These are phyloP conservation scores for Prunus campanulata DNA, from an alignment of 306 rosid genomes.

Conservation along the genomic window DNA sequence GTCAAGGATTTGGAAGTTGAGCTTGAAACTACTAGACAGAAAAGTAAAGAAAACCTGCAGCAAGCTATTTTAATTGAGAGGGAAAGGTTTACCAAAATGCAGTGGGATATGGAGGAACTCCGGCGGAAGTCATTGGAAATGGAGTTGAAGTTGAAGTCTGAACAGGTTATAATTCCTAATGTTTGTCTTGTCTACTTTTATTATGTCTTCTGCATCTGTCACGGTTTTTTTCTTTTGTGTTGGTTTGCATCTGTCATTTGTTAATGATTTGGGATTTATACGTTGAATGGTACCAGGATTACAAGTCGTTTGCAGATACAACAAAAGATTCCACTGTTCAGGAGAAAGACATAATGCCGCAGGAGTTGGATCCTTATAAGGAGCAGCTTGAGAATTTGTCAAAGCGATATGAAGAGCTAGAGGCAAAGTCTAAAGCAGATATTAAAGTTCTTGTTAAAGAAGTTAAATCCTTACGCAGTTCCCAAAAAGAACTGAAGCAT, in stretches of 20 bases:
- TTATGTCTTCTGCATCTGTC: conserved; percentile 18
- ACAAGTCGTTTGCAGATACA: conserved; percentile 33
- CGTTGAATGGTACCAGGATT: conserved; percentile 49
- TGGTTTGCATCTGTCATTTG: background rate
- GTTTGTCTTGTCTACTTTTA: conserved; percentile 22
- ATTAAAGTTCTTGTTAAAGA: conserved; percentile 87
- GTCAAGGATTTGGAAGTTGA: conserved; percentile 98
- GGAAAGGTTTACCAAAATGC: conserved; percentile 92
- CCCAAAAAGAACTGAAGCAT: conserved; percentile 59
- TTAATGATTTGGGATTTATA: conserved; percentile 17
- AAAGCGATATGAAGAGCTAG: conserved; percentile 75
- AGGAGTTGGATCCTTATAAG: conserved; percentile 58
- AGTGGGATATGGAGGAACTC: conserved; percentile 99
- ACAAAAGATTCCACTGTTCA: conserved; percentile 35
- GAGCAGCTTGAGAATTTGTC: conserved; percentile 62
- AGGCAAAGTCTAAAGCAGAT: conserved; percentile 88
- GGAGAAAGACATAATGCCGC: conserved; percentile 47
- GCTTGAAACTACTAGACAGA: conserved; percentile 74
- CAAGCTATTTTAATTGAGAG: conserved; percentile 93
- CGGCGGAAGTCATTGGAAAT: conserved; percentile 84
- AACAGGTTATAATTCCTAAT: conserved; percentile 48
- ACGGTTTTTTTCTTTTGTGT: background rate
- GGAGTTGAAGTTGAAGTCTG: conserved; percentile 78
- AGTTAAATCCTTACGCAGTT: conserved; percentile 87
- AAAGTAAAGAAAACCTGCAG: conserved; percentile 86